These are phyloP conservation scores for Echeveria elegans DNA, from an alignment of 164 flowering plant species.

Conservation along the genomic window DNA sequence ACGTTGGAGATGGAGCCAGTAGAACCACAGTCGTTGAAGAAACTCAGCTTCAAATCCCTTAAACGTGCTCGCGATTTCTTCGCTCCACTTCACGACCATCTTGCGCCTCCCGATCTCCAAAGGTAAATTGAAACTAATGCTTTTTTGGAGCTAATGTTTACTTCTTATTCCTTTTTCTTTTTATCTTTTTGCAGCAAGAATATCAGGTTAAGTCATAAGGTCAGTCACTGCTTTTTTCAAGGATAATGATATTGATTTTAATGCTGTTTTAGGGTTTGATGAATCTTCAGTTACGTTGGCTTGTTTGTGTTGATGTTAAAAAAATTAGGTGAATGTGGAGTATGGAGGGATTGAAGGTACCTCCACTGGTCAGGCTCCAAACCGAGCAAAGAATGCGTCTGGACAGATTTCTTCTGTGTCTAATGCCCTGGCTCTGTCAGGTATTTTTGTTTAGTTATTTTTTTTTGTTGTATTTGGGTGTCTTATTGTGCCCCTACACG, in stretches of 20 bases:
- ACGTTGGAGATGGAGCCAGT: constrained; percentile 54
- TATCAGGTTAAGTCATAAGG: constrained; percentile 71
- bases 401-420: constrained; percentile 30
- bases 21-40: constrained; percentile 93
- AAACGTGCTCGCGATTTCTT: constrained; percentile 81
- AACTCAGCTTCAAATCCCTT: constrained; percentile 72
- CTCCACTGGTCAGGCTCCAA: constrained; percentile 15
- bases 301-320: constrained; percentile 2
- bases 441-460: constrained; percentile 19
- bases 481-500: background rate
- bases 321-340: constrained; percentile 42
- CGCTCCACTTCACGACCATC: constrained; percentile 53
- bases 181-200: constrained; percentile 47
- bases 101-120: constrained; percentile 60
- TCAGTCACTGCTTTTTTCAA: constrained; percentile 10
- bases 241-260: background rate
- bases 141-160: background rate
- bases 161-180: background rate
- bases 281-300: constrained; percentile 1
- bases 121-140: no score
- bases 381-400: constrained; percentile 19
- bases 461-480: background rate
- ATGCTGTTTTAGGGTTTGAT: no score
- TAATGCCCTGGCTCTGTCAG: constrained; percentile 53
- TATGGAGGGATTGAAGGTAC: constrained; percentile 46